Percentiles rank a stretch among this genome's conserved stretches.
phyloP scores from a whole-genome alignment of 352 stramenopile species.

The Globisporangium parvum region DNA sequence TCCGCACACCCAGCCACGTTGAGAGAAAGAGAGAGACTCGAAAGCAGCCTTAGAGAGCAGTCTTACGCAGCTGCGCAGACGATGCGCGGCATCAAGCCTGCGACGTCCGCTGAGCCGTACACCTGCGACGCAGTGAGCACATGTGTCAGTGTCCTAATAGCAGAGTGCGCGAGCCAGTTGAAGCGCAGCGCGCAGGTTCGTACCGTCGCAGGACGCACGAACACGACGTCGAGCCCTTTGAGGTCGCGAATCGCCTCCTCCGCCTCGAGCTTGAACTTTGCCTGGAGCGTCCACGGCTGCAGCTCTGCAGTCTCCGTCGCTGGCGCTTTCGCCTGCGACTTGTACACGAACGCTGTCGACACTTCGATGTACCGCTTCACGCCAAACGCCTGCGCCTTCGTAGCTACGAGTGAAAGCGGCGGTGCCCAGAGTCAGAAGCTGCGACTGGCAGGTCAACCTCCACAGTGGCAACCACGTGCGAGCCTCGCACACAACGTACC shows the following conservation, averaged over 20 bases:
- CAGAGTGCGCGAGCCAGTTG: neutral
- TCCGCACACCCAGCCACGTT: neutral
- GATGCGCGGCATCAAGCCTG: conserved; percentile 81
- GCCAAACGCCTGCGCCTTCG: conserved; percentile 54
- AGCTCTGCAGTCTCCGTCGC: conserved; percentile 56
- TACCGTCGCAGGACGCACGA: conserved; percentile 75
- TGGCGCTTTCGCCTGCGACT: conserved; percentile 68
- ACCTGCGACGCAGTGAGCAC: conserved; percentile 26
- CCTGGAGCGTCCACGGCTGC: conserved; percentile 78
- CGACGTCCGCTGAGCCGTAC: conserved; percentile 73
- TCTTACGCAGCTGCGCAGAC: conserved; percentile 79
- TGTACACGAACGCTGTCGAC: conserved; percentile 87
- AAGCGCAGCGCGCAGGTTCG: neutral
- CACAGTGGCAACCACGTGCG: no score
- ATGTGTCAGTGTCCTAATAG: neutral
- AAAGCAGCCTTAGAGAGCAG: neutral
- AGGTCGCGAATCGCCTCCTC: conserved; percentile 68
- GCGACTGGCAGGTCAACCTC: no score
- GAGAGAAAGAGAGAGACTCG: no score
- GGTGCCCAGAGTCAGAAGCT: no score
- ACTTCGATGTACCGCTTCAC: conserved; percentile 84
- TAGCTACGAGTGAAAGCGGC: conserved; percentile 35
- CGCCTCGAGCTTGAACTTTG: conserved; percentile 83
- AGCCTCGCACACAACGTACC: no score
- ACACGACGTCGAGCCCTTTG: conserved; percentile 49